Evolutionary conservation across 352 stramenopile genomes (phyloP), one percentile per base, ranked within the genome.

Genomic region (Lagenidium sp.): DNA sequence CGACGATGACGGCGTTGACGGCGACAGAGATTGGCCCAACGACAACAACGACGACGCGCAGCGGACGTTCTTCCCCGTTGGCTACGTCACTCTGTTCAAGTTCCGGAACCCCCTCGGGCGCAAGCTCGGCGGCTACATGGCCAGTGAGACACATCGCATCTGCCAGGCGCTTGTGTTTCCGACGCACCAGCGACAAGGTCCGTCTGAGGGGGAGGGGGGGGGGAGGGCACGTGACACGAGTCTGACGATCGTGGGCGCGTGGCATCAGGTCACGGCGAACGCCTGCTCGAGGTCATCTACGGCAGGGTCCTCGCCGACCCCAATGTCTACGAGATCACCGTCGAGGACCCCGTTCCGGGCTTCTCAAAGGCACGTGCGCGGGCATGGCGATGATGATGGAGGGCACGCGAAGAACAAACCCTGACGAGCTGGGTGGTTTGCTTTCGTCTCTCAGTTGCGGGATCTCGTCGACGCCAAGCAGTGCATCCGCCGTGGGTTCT

Each of bases 141-240:
- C 67, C 44, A 81, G 79, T 19, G 67, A 89, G 47, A 87, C 72
- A 13, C 78, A 82, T 35, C 75, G 81, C 25, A 91, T 94, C 49
- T 94, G 81, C 44, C 81, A 94, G 31, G 81, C 68, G 8, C 63
- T 94, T 12, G 60, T 94, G 16, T 83, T 91, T 45, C 78, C 81
- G 2, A 69, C 66, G 0, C 73, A 82, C 46, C 81, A 94, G 53
- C 76, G 78, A 1, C 81, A 91, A 74, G 74, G 75, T 84, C 21
- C 22, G 23, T 45, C 13, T 38, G n/a, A n/a, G n/a, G n/a, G n/a
- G n/a, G n/a, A n/a, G n/a, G n/a, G n/a, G n/a, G n/a, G n/a, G n/a
- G n/a, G n/a, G n/a, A n/a, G n/a, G n/a, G n/a, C n/a, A n/a, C n/a
- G n/a, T n/a, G n/a, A 30, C 15, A 20, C 18, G 16, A 2, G 4